phyloP scores from a whole-genome alignment of 2,329 filamentous ascomycete species.

The Phyllosticta citrichinensis region DNA sequence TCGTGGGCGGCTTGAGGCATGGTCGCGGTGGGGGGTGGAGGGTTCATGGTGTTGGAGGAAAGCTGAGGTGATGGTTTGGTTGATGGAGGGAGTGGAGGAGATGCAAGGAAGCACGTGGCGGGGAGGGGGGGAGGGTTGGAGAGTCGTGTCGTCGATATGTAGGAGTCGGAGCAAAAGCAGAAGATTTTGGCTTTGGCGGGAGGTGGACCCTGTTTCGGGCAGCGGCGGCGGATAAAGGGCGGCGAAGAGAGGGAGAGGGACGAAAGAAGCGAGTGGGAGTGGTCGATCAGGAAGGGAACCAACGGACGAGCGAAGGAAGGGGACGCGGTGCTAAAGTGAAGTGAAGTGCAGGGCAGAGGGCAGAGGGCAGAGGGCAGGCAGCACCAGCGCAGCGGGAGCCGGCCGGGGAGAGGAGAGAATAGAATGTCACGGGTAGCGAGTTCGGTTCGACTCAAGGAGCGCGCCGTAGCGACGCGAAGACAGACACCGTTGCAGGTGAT shows the following conservation, averaged over 20 bases:
- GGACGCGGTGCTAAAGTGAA: neutral
- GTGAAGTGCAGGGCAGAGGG: neutral
- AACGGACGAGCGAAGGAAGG: neutral
- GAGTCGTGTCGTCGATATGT: neutral
- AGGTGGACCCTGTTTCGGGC: conserved; percentile 9
- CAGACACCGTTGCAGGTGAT: neutral
- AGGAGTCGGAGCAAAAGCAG: neutral
- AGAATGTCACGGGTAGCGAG: neutral
- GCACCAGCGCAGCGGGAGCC: too few relatives aligned
- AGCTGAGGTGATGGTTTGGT: neutral
- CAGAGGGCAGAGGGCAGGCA: neutral
- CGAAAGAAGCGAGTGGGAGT: neutral
- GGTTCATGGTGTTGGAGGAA: conserved; percentile 3
- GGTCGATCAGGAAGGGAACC: too few relatives aligned
- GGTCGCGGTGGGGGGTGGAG: conserved; percentile 4
- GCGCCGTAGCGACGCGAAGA: too few relatives aligned
- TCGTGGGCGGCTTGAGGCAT: conserved; percentile 5
- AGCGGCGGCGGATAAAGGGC: neutral
- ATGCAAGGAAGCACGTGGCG: conserved; percentile 7
- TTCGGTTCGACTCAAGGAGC: too few relatives aligned
- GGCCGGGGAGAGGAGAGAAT: too few relatives aligned
- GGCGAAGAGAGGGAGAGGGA: neutral
- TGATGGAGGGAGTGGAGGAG: neutral
- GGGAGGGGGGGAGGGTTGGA: conserved; percentile 3
- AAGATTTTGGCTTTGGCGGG: conserved; percentile 1